These are phyloP conservation scores for Aphanomyces invadans DNA, from an alignment of 352 stramenopile genomes.

Conservation along the genomic window DNA sequence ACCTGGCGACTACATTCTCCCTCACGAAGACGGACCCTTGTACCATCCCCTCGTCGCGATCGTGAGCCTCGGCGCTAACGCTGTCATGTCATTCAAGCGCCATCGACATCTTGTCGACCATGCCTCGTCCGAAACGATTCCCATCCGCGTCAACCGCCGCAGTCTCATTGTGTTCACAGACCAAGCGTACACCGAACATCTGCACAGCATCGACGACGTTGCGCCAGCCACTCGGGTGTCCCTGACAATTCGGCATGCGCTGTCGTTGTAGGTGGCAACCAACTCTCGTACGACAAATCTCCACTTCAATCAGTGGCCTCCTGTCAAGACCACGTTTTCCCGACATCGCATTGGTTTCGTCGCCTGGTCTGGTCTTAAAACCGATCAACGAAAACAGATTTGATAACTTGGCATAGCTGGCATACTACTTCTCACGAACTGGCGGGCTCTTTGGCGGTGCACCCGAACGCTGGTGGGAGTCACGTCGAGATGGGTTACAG, in stretches of 20 bases:
- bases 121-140: constrained; percentile 35
- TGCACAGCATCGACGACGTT: constrained; percentile 58
- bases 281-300: too few relatives aligned
- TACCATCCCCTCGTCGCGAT: constrained; percentile 67
- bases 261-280: background rate
- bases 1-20: constrained; percentile 54
- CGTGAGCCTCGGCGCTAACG: constrained; percentile 49
- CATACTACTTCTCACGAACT: background rate
- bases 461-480: too few relatives aligned
- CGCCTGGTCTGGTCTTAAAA: too few relatives aligned
- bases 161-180: constrained; percentile 53
- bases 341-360: too few relatives aligned
- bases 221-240: constrained; percentile 41
- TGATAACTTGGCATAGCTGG: too few relatives aligned
- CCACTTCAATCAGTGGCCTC: too few relatives aligned
- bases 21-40: constrained; percentile 57
- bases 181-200: constrained; percentile 46
- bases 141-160: constrained; percentile 38
- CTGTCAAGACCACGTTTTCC: too few relatives aligned
- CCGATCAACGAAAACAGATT: too few relatives aligned
- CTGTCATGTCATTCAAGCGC: constrained; percentile 45
- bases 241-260: constrained; percentile 44
- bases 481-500: constrained; percentile 33
- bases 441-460: too few relatives aligned
- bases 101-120: constrained; percentile 33